Base-by-base conservation (phyloP, 2,329 filamentous ascomycete species). In the Diplocarpon rosae region DNA sequence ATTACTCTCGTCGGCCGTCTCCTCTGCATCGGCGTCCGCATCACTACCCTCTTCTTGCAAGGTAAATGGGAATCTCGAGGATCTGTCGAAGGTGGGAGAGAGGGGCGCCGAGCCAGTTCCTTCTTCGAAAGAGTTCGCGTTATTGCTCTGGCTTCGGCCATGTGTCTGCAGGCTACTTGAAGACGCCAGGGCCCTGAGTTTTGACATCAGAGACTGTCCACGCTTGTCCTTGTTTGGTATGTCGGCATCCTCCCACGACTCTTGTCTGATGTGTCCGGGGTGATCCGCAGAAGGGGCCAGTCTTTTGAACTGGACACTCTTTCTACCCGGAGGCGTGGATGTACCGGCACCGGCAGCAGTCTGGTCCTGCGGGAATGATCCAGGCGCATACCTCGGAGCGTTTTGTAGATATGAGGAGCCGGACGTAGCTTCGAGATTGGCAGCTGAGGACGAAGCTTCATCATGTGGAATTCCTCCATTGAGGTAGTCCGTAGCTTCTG, bases 21-120 rank as follows among this genome's bases (percentile, higher is more conserved):
- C 86, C 60, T 94, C 89, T 1, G 82, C 85, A 61, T 94, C 89
- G 1, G 82, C 85, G 57, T 84, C 81, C 12, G 71, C 78, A 61
- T 89, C 85, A 60, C 79, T 85, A 15, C 76, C 78, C 50, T 72
- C 73, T 47, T 75, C 73, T 47, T 65, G 61, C 44, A 78, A 61
- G 1, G 71, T 76, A 15, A 72, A 68, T 9, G 73, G 73, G 51
- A 77, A 68, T 45, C 69, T 67, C 37, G 69, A 65, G 16, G 63
- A 57, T 32, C 72, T 67, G 1, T 64, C 58, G 6, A 63, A 57
- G 1, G 66, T 68, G 2, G 77, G 74, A 10, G 75, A 75, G 51
- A 63, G 70, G 5, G 66, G 56, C 11, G 65, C 60, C 8, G 72
- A 72, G 10, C 56, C 52, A 9, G 57, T 53, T 13, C 57, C 60